Evolutionary conservation across 139 green algal genomes (phyloP).

Genomic region (Chlamydomonas sphaeroides): DNA sequence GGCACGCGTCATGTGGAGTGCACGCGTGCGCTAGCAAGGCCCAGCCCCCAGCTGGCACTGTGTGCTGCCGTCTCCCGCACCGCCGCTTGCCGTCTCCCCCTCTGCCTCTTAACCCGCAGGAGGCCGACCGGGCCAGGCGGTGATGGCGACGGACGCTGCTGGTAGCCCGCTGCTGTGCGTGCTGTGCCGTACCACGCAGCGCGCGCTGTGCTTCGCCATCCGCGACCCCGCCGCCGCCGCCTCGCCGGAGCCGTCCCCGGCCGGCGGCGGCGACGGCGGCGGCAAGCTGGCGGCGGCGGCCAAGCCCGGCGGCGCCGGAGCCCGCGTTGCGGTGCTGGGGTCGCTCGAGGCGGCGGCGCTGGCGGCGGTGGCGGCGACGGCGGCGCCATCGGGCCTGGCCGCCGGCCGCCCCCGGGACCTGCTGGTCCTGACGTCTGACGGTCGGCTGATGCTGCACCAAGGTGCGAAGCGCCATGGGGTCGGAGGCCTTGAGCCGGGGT

Average conservation of each 20-base stretch:
- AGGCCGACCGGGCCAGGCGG: not conserved
- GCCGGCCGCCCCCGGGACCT: conserved; percentile 4
- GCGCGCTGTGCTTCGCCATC: conserved; percentile 8
- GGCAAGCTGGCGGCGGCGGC: not conserved
- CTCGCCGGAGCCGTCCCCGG: no score
- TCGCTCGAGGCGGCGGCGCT: conserved; percentile 4
- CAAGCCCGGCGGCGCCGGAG: not conserved
- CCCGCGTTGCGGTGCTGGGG: not conserved
- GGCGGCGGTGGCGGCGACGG: conserved; percentile 24
- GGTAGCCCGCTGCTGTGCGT: conserved; percentile 32
- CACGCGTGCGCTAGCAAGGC: no score
- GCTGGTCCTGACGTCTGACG: conserved; percentile 8
- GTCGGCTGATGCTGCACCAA: conserved; percentile 30
- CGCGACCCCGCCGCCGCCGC: not conserved
- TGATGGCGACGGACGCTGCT: conserved; percentile 16
- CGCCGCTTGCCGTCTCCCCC: no score
- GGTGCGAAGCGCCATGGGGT: no score
- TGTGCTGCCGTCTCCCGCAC: no score
- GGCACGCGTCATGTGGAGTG: no score
- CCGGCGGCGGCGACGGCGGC: not conserved
- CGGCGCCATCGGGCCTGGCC: not conserved
- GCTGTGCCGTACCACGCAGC: not conserved
- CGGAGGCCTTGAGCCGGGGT: no score
- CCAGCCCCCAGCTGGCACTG: no score
- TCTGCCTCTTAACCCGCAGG: not conserved